Conservation (phyloP, 2,329 filamentous ascomycete genomes). For the Kalaharituber pfeilii region DNA sequence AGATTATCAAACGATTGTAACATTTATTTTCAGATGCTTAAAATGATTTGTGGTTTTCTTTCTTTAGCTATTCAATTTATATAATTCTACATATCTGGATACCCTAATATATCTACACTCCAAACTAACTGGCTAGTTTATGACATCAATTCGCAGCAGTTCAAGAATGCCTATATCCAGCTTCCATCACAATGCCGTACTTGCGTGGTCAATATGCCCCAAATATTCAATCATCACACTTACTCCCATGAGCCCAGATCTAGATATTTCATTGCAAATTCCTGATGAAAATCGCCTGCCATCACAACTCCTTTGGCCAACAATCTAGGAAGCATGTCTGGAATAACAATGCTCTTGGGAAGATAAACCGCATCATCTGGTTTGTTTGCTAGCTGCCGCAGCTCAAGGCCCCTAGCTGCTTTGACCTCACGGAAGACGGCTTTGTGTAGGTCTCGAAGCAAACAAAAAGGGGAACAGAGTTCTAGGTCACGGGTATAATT, state of each 20-base stretch:
- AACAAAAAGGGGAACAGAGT: conserved; percentile 61
- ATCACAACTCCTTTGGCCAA: conserved; percentile 81
- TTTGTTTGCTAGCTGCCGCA: conserved; percentile 71
- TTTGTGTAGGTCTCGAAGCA: conserved; percentile 68
- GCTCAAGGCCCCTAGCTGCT: conserved; percentile 58
- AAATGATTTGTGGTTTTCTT: too few species aligned
- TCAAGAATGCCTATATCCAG: conserved; percentile 50
- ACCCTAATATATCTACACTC: too few species aligned
- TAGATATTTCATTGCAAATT: conserved; percentile 79
- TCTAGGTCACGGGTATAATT: conserved; percentile 64
- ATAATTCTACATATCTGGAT: too few species aligned
- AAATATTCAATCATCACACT: conserved; percentile 54
- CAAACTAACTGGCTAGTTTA: too few species aligned
- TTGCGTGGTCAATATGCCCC: conserved; percentile 66
- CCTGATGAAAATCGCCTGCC: conserved; percentile 88
- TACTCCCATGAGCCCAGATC: conserved; percentile 96
- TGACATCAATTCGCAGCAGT: too few species aligned
- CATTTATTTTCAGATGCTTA: too few species aligned
- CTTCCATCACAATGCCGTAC: conserved; percentile 62
- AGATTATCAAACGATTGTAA: too few species aligned
- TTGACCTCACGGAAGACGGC: conserved; percentile 73
- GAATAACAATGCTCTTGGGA: conserved; percentile 61
- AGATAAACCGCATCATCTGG: conserved; percentile 86
- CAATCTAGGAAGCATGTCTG: conserved; percentile 71
- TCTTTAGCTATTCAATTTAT: too few species aligned